Base-by-base conservation (phyloP, 768 basidiomycete species). In the Lentinula lateritia region DNA sequence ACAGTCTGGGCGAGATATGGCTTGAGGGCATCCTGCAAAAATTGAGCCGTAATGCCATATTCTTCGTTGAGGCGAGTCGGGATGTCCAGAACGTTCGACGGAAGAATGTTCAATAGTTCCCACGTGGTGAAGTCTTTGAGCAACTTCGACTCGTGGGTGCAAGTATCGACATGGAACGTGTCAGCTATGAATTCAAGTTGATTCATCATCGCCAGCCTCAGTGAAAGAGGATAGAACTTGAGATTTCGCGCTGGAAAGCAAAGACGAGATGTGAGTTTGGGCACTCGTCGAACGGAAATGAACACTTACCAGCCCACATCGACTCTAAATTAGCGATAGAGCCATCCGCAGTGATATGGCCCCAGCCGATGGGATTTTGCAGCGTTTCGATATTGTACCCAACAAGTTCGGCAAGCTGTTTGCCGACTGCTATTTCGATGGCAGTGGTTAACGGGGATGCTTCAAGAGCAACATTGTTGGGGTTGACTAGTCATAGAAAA, bases 261-360 rank as follows among this genome's bases (percentile, higher is more conserved):
- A 62, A 42, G 64, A 61, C 43, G 16, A 5, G 45, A 28, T 4
- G 3, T 28, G 28, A 45, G 46, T 41, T 53, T n/a, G 48, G 9
- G 6, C 45, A 35, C 36, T 50, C 34, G 52, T n/a, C 59, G 36
- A 32, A 50, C 58, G 45, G 38, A 32, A 52, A 55, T 9, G 12
- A 36, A 15, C 23, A 56, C 74, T 62, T 50, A 74, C 52, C 52
- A 38, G 52, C 52, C 79, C 78, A 80, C 61, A 79, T 76, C 15
- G 80, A 77, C 65, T 81, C 80, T 59, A 80, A 50, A 62, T 81
- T 81, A 3, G 80, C 80, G 7, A 81, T 70, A 9, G 78, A 72
- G 3, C 80, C 80, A 48, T 71, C 79, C 42, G 70, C 74, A 8
- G 78, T 71, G 50, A 81, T 73, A 63, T 81, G 80, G 0, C 79